Percentiles rank a stretch among this genome's conserved stretches.
These are phyloP conservation scores for Cicer cuneatum DNA, from an alignment of 306 rosid species.

Conservation along the genomic window DNA sequence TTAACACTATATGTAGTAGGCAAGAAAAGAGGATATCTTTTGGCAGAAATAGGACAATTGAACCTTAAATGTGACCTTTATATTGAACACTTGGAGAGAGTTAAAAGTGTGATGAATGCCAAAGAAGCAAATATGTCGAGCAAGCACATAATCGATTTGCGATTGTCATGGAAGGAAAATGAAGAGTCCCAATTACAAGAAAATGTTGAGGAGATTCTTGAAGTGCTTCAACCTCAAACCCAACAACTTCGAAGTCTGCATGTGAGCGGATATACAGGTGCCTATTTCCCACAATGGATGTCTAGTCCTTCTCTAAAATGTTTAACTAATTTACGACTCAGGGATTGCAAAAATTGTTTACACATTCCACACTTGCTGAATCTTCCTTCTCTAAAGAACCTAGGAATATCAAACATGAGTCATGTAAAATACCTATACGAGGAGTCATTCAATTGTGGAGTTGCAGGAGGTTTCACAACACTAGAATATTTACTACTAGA, in stretches of 20 bases:
- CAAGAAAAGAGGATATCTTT: slow-evolving; percentile 7
- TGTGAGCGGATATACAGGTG: background rate
- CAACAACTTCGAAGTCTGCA: background rate
- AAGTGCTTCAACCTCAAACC: slow-evolving; percentile 31
- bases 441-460: slow-evolving; percentile 12
- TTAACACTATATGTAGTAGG: slow-evolving; percentile 27
- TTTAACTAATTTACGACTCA: background rate
- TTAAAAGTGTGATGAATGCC: background rate
- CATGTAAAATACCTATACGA: background rate
- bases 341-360: background rate
- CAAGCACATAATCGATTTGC: background rate
- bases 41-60: slow-evolving; percentile 24
- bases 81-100: slow-evolving; percentile 29
- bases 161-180: slow-evolving; percentile 18
- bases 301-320: background rate
- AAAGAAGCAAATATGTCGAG: slow-evolving; percentile 24
- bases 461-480: slow-evolving; percentile 6
- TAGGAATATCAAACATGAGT: background rate
- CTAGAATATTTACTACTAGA: background rate
- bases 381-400: background rate
- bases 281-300: slow-evolving; percentile 36
- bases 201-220: slow-evolving; percentile 24
- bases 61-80: slow-evolving; percentile 32
- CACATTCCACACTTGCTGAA: slow-evolving; percentile 5
- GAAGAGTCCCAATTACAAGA: background rate